Evolutionary conservation across 805 yeast genomes (phyloP), one percentile per base, ranked within the genome.

Genomic region (Millerozyma acaciae): DNA sequence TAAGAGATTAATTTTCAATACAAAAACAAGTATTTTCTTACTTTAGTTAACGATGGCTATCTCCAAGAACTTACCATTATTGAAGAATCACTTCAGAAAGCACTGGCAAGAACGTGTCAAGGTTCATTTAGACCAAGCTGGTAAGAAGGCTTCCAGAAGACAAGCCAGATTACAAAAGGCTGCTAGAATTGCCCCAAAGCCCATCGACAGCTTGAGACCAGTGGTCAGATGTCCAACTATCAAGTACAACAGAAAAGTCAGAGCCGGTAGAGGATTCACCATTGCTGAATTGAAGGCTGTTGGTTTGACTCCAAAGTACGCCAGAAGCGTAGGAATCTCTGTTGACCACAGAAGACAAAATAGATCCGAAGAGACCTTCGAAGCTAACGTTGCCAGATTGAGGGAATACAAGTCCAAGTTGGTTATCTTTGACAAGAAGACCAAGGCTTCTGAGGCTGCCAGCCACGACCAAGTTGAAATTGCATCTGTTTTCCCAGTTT

Each of bases 81-180:
- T 86, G 81, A 87, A 86, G 84, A 90, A 90, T 84, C 98, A 93
- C 80, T 90, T 90, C 95, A 84, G 97, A 81, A 90, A 90, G 86
- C 90, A 90, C 95, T 93, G 98, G 98, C 97, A 93, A 78, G 95
- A 87, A 75, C 86, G 97, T 68, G 99, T 93, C 80, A 86, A 79
- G 72, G 96, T 87, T 63, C 98, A 94, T 88, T 84, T 93, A 69
- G 97, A 93, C 90, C 98, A 93, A 80, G 96, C 98, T 66, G 98
- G 98, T 72, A 88, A 90, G 83, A 93, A 93, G 83, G 88, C 75
- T 64, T 81, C 95, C 51, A 88, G 98, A 83, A 84, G 98, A 78
- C 76, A 75, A 54, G 84, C 96, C 54, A 87, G 98, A 76, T 83
- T 85, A 66, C 61, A 82, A 60, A 89, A 84, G 78, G 95, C 96